Percentiles rank a stretch among this genome's conserved stretches.
Evolutionary conservation across 495 filamentous ascomycete genomes (phyloP).

Genomic region (Trichoderma erinaceum): DNA sequence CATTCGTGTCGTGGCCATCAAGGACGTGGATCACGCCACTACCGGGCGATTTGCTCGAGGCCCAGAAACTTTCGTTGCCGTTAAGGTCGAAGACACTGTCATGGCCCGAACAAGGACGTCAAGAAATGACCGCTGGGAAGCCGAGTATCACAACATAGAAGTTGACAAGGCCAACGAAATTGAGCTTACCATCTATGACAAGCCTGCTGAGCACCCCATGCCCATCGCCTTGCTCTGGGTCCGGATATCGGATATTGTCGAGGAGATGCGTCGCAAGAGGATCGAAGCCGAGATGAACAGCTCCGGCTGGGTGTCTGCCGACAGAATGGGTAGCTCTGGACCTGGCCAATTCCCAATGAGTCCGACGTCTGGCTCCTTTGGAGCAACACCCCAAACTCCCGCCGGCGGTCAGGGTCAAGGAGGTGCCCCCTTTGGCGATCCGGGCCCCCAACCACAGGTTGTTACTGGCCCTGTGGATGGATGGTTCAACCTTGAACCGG

Average conservation of each 20-base stretch:
- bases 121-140: constrained; percentile 81
- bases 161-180: constrained; percentile 99
- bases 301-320: constrained; percentile 93
- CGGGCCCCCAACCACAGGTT: constrained; percentile 30
- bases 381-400: constrained; percentile 31
- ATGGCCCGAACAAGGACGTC: constrained; percentile 85
- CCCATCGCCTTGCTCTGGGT: constrained; percentile 96
- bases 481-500: constrained; percentile 95
- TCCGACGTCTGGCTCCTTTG: constrained; percentile 39
- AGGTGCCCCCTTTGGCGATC: constrained; percentile 20
- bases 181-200: constrained; percentile 95
- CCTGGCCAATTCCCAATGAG: constrained; percentile 51
- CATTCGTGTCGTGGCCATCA: constrained; percentile 79
- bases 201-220: constrained; percentile 77
- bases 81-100: constrained; percentile 92
- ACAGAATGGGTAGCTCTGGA: constrained; percentile 70
- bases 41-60: constrained; percentile 79
- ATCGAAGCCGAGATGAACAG: constrained; percentile 89
- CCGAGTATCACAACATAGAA: constrained; percentile 81
- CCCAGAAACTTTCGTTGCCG: constrained; percentile 88
- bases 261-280: constrained; percentile 95
- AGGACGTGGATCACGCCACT: constrained; percentile 90
- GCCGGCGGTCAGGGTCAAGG: constrained; percentile 20
- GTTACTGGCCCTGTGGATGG: constrained; percentile 74
- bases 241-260: constrained; percentile 91